Conservation (phyloP, 164 flowering plant species). For the Kingdonia uniflora region DNA sequence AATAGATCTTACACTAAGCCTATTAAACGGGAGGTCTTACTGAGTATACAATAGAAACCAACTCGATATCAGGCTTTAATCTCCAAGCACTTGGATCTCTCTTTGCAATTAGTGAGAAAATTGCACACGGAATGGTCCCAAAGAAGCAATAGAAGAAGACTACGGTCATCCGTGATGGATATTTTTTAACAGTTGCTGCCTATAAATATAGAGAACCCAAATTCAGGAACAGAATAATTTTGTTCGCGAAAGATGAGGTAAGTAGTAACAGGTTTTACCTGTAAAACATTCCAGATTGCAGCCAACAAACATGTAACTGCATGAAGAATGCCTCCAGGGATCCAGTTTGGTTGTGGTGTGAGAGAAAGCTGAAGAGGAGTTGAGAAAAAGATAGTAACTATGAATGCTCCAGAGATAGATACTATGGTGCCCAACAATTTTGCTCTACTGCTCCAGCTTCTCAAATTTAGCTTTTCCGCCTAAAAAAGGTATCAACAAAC, state of each 20-base stretch:
- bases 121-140: conserved; percentile 35
- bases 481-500: too few relatives aligned
- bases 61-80: conserved; percentile 3
- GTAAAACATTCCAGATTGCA: conserved; percentile 25
- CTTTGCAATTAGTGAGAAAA: conserved; percentile 24
- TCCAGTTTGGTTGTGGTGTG: conserved; percentile 22
- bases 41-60: neutral
- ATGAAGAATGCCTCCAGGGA: conserved; percentile 33
- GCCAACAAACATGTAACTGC: conserved; percentile 11
- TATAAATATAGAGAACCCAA: conserved; percentile 8
- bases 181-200: conserved; percentile 31
- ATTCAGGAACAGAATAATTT: neutral
- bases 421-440: conserved; percentile 32
- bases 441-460: conserved; percentile 27
- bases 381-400: conserved; percentile 9
- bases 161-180: conserved; percentile 29
- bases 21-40: too few relatives aligned
- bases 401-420: conserved; percentile 26
- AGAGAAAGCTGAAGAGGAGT: neutral
- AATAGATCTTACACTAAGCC: neutral
- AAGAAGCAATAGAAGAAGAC: conserved; percentile 31
- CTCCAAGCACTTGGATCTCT: conserved; percentile 33
- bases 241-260: neutral
- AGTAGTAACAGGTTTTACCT: conserved; percentile 7
- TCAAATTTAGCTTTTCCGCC: conserved; percentile 35